Conservation (phyloP, 768 basidiomycete species). For the Russula compacta region DNA sequence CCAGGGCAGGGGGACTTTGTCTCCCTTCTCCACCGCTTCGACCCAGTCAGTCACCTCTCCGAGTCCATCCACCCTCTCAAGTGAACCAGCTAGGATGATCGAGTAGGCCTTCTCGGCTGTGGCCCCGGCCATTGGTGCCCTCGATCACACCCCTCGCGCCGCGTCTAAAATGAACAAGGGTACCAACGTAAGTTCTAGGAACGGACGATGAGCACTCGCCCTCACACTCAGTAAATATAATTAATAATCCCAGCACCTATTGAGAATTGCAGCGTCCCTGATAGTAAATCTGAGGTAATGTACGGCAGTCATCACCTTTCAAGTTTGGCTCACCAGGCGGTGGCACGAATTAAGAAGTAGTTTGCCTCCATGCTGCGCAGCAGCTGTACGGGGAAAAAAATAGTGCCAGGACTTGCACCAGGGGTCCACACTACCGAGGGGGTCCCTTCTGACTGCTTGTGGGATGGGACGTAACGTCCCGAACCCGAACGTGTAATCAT, state of each 20-base stretch:
- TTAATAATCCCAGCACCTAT: slow-evolving; percentile 1
- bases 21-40: background rate
- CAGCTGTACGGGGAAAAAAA: background rate
- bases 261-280: background rate
- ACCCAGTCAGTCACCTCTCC: background rate
- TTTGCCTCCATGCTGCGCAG: background rate
- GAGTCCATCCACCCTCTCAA: background rate
- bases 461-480: slow-evolving; percentile 1
- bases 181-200: slow-evolving; percentile 17
- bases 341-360: background rate
- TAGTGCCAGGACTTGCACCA: background rate
- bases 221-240: background rate
- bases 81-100: background rate
- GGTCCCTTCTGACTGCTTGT: background rate
- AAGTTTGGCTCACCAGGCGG: background rate
- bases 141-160: slow-evolving; percentile 9
- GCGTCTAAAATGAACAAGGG: slow-evolving; percentile 11
- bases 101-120: background rate
- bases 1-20: background rate
- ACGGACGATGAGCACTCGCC: background rate
- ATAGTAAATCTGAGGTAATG: slow-evolving; percentile 13
- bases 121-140: slow-evolving; percentile 14
- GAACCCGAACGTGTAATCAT: slow-evolving; percentile 1
- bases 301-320: slow-evolving; percentile 4
- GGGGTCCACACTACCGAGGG: background rate